Evolutionary conservation across 2,329 filamentous ascomycete genomes (phyloP), one percentile per base, ranked within the genome.

Genomic region (Tetracladium maxilliforme): DNA sequence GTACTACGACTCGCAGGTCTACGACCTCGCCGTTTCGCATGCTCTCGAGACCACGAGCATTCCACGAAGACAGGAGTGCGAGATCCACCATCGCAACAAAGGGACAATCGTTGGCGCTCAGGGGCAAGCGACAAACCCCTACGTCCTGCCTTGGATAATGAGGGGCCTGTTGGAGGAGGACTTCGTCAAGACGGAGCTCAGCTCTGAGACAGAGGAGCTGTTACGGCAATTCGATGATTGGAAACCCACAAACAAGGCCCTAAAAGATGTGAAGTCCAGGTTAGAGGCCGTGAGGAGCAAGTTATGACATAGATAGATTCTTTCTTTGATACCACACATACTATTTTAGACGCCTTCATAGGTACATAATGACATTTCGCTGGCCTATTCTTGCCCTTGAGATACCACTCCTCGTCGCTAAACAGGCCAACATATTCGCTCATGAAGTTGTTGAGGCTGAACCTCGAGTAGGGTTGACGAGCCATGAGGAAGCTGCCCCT

Each of bases 241-340:
- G 90, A 86, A 79, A 43, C 90, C 90, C 1, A 64, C 61, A 0
- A 92, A 75, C 6, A 98, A 95, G 55, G 80, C 80, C 21, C 54
- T 98, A 30, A 93, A 90, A 53, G 90, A 98, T 50, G 86, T 98
- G 23, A 92, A 92, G 50, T 95, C 92, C 50, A 65, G 90, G 33
- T 58, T 98, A 12, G 90, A 95, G 53, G 87, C 78, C 4, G 81
- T 98, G 22, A 68, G 82, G 41, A 93, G 83, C 23, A 92, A 84
- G 52, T 55, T 94, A 19, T 8, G 18, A n/a, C 18, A n/a, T n/a
- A n/a, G n/a, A n/a, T n/a, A n/a, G n/a, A n/a, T n/a, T n/a, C n/a
- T n/a, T n/a, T n/a, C n/a, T n/a, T n/a, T n/a, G n/a, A n/a, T n/a
- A n/a, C n/a, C n/a, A n/a, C n/a, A n/a, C n/a, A n/a, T n/a, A n/a